Evolutionary conservation across 1,284 basidiomycete species (phyloP).

Genomic region (Grifola frondosa): DNA sequence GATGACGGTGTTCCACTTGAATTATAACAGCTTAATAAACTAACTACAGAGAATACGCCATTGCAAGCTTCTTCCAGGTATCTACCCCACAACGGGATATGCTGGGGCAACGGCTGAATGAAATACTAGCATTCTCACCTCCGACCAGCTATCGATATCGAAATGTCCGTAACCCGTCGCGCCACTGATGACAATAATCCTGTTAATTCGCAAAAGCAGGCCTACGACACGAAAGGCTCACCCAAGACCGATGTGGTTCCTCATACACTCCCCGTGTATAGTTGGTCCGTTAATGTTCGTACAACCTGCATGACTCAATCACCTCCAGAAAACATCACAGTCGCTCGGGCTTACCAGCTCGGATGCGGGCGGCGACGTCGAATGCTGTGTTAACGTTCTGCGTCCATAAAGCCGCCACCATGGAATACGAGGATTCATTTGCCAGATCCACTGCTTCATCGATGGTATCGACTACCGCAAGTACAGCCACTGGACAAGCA

Average conservation of each 20-base stretch:
- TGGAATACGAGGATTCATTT: slow-evolving; percentile 54
- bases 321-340: not conserved
- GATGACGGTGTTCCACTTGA: too few relatives aligned
- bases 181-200: slow-evolving; percentile 34
- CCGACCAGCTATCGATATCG: slow-evolving; percentile 50
- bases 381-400: slow-evolving; percentile 45
- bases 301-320: slow-evolving; percentile 32
- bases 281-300: slow-evolving; percentile 41
- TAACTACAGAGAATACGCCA: too few relatives aligned
- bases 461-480: slow-evolving; percentile 44
- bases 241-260: slow-evolving; percentile 31
- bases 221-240: slow-evolving; percentile 15
- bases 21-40: too few relatives aligned
- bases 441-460: slow-evolving; percentile 54
- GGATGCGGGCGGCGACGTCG: slow-evolving; percentile 48
- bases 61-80: too few relatives aligned
- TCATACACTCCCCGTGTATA: slow-evolving; percentile 24
- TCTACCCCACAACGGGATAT: slow-evolving; percentile 13
- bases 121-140: slow-evolving; percentile 41
- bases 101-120: slow-evolving; percentile 35
- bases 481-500: slow-evolving; percentile 37
- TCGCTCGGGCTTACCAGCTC: slow-evolving; percentile 44
- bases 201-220: not conserved
- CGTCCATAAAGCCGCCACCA: slow-evolving; percentile 56
- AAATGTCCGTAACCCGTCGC: slow-evolving; percentile 54